These are phyloP conservation scores for Phytopythium cucurbitacearum DNA, from an alignment of 352 stramenopile genomes.

Conservation along the genomic window DNA sequence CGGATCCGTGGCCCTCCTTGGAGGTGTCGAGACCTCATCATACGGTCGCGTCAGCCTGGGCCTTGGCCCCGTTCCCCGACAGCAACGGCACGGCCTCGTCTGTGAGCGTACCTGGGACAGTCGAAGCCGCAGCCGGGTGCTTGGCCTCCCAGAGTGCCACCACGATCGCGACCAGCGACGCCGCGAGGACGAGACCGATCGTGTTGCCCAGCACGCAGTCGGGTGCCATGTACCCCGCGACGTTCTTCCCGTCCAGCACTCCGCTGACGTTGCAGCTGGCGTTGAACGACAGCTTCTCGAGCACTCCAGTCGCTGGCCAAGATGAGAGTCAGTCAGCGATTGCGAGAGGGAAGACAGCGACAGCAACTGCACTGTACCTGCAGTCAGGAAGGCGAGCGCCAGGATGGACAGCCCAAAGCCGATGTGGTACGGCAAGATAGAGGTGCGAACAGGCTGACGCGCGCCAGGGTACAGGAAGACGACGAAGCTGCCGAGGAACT, in stretches of 20 bases:
- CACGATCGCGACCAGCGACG: slow-evolving; percentile 36
- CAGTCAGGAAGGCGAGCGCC: slow-evolving; percentile 54
- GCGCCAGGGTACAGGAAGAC: slow-evolving; percentile 79
- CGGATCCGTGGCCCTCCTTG: too few species aligned
- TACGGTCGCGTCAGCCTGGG: too few species aligned
- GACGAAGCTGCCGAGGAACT: slow-evolving; percentile 65
- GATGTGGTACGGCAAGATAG: slow-evolving; percentile 61
- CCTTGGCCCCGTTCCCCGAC: not conserved
- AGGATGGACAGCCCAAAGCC: slow-evolving; percentile 59
- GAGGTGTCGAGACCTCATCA: too few species aligned
- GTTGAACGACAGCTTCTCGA: slow-evolving; percentile 87
- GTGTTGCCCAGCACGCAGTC: slow-evolving; percentile 77
- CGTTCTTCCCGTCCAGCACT: slow-evolving; percentile 46
- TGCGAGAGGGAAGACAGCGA: not conserved
- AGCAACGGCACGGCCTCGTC: slow-evolving; percentile 51
- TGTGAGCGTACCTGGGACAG: not conserved
- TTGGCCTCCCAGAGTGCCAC: slow-evolving; percentile 55
- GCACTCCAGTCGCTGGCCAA: slow-evolving; percentile 38
- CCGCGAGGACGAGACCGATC: slow-evolving; percentile 57
- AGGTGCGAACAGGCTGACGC: slow-evolving; percentile 27
- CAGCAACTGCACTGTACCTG: slow-evolving; percentile 15
- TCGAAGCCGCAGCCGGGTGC: slow-evolving; percentile 13
- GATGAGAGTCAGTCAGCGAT: not conserved
- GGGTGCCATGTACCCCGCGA: slow-evolving; percentile 66
- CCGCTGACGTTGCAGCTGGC: slow-evolving; percentile 79